phyloP scores from a whole-genome alignment of 2,329 filamentous ascomycete genomes.

The Byssothecium circinans region DNA sequence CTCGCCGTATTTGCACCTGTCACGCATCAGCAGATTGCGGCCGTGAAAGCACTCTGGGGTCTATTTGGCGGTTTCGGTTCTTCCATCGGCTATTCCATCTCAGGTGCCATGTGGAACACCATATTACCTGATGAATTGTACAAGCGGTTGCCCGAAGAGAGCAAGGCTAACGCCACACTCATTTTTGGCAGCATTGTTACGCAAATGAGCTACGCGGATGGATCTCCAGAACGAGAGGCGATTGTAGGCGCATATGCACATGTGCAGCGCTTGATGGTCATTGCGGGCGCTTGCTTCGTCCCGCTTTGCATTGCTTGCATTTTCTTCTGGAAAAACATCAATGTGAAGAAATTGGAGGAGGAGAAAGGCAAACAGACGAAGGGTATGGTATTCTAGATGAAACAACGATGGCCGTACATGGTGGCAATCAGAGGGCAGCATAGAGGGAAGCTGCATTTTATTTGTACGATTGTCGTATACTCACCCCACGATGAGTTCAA shows the following conservation, averaged over 20 bases:
- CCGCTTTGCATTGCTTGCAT: constrained; percentile 4
- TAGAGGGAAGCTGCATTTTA: too few relatives aligned
- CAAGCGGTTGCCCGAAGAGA: neutral
- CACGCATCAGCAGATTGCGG: constrained; percentile 33
- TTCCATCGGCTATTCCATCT: neutral
- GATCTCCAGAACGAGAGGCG: constrained; percentile 1
- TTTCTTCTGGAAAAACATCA: constrained; percentile 5
- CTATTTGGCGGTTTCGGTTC: constrained; percentile 51
- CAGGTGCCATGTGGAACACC: constrained; percentile 31
- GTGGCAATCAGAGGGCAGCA: too few relatives aligned
- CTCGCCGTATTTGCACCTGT: constrained; percentile 32
- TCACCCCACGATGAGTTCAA: too few relatives aligned
- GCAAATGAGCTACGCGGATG: neutral
- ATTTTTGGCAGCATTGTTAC: constrained; percentile 1
- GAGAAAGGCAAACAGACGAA: constrained; percentile 2
- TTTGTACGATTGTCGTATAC: too few relatives aligned
- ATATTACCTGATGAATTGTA: neutral
- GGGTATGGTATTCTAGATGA: constrained; percentile 3
- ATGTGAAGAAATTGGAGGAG: constrained; percentile 3
- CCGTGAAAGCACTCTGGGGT: constrained; percentile 51
- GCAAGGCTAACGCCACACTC: neutral
- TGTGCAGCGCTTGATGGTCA: constrained; percentile 7
- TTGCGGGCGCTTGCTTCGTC: constrained; percentile 8
- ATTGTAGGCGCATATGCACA: constrained; percentile 6
- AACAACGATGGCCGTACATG: too few relatives aligned